phyloP scores from a whole-genome alignment of 2,329 filamentous ascomycete genomes.

The Didymella sp. region DNA sequence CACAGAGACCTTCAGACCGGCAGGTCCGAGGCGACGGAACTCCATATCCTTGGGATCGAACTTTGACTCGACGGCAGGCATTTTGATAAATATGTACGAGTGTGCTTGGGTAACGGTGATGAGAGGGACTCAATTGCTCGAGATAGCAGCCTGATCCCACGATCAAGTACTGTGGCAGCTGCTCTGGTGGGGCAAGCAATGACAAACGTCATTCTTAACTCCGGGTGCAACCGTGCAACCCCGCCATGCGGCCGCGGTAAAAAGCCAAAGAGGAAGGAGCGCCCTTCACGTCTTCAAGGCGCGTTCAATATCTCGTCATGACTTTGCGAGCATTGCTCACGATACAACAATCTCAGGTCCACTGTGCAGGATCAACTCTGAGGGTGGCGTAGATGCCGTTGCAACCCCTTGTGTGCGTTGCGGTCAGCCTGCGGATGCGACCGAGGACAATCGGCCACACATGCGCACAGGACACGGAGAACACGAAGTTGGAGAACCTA shows the following conservation, averaged over 20 bases:
- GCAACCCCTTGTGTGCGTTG: constrained; percentile 2
- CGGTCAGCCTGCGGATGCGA: constrained; percentile 1
- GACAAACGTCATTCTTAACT: background rate
- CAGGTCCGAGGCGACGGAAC: constrained; percentile 38
- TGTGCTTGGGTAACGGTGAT: background rate
- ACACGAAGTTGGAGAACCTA: constrained; percentile 10
- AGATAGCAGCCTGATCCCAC: background rate
- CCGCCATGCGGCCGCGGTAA: constrained; percentile 5
- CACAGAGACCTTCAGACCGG: constrained; percentile 59
- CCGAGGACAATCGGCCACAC: constrained; percentile 10
- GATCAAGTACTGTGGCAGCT: constrained; percentile 6
- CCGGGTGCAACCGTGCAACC: background rate
- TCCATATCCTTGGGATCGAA: constrained; percentile 59
- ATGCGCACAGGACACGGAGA: background rate
- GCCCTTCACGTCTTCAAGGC: background rate
- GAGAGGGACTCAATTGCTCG: background rate
- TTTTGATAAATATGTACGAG: constrained; percentile 21
- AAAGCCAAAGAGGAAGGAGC: constrained; percentile 6
- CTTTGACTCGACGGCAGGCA: constrained; percentile 54
- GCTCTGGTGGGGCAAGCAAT: background rate
- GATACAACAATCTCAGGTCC: background rate
- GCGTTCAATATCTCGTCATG: constrained; percentile 4
- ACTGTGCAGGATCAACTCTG: constrained; percentile 7
- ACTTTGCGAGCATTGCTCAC: background rate
- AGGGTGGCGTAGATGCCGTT: constrained; percentile 2